Evolutionary conservation across 1,284 basidiomycete species (phyloP).

Genomic region (Trichosporon sp.): DNA sequence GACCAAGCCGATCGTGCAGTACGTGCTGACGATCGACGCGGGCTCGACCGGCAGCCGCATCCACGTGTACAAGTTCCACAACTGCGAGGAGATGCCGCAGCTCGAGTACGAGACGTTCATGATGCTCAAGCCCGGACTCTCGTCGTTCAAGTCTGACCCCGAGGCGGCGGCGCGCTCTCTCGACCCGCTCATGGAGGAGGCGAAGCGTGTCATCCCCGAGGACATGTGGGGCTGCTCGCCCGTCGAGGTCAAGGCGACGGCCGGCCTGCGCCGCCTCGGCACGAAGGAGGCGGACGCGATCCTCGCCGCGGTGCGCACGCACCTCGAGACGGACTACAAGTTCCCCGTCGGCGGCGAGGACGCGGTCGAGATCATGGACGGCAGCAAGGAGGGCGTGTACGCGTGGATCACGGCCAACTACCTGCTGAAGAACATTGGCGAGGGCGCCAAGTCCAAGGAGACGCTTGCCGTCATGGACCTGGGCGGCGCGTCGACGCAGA

Average conservation of each 20-base stretch:
- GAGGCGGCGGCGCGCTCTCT: constrained; percentile 72
- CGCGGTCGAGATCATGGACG: constrained; percentile 86
- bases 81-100: constrained; percentile 70
- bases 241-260: constrained; percentile 91
- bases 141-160: constrained; percentile 60
- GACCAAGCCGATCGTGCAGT: constrained; percentile 65
- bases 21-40: constrained; percentile 95
- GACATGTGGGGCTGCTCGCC: constrained; percentile 71
- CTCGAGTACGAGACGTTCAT: constrained; percentile 94
- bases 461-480: constrained; percentile 95
- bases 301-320: constrained; percentile 65
- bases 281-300: constrained; percentile 66
- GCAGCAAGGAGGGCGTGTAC: constrained; percentile 92
- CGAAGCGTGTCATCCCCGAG: constrained; percentile 69
- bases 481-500: constrained; percentile 95
- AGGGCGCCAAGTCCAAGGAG: constrained; percentile 53
- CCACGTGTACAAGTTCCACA: constrained; percentile 97
- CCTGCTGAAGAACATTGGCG: constrained; percentile 68
- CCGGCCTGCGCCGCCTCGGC: constrained; percentile 77
- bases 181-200: constrained; percentile 74
- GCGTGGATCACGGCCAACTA: constrained; percentile 99
- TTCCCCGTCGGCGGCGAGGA: constrained; percentile 63
- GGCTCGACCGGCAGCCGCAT: constrained; percentile 96
- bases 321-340: constrained; percentile 64
- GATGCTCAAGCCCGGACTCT: constrained; percentile 76